A percentile compares a stretch with the other conserved stretches of the same genome.
These are phyloP conservation scores for Diaporthe sp. DNA, from an alignment of 2,329 filamentous ascomycete species.

Conservation along the genomic window DNA sequence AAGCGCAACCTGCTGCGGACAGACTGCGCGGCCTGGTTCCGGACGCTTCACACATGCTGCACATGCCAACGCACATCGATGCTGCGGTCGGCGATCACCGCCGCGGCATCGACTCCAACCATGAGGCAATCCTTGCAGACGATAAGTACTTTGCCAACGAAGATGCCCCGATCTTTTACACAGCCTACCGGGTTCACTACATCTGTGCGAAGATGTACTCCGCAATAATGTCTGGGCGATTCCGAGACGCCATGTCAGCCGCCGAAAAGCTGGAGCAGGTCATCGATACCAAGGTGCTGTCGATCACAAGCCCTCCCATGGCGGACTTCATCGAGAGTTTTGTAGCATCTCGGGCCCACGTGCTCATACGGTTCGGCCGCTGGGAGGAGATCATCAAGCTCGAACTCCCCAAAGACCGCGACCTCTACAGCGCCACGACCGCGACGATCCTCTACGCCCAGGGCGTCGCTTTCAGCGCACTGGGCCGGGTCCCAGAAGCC, in stretches of 20 bases:
- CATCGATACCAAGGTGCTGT: background rate
- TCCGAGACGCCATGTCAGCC: background rate
- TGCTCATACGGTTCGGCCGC: background rate
- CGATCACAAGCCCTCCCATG: background rate
- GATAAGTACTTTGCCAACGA: background rate
- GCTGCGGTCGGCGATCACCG: background rate
- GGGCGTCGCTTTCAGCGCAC: background rate
- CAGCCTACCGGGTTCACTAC: background rate
- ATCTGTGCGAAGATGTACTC: background rate
- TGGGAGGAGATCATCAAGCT: background rate
- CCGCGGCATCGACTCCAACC: slow-evolving; percentile 11
- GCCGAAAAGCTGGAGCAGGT: background rate
- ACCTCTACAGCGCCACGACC: background rate
- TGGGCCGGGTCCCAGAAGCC: background rate
- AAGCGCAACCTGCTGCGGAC: background rate
- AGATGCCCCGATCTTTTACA: background rate
- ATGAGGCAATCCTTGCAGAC: background rate
- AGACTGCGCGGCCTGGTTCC: background rate
- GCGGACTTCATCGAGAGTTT: background rate
- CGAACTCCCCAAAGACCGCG: background rate
- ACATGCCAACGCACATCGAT: slow-evolving; percentile 13
- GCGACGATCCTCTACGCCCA: background rate
- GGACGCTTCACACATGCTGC: background rate
- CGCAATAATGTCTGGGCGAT: background rate
- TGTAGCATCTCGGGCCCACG: background rate